phyloP scores from a whole-genome alignment of 1,139 yeast genomes.

The Debaryomycetaceae sp. region DNA sequence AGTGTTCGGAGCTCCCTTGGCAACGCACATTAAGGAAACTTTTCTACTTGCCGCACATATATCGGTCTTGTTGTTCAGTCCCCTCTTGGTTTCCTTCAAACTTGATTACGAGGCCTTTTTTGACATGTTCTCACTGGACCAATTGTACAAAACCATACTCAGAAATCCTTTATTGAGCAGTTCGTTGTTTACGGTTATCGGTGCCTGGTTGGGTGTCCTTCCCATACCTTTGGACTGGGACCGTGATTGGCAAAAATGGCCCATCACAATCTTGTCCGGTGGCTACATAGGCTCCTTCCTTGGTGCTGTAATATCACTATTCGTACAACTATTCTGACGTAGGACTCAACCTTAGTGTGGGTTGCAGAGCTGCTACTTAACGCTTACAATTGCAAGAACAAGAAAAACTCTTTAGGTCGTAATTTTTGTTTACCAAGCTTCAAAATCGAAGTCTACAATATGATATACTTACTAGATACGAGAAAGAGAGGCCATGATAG shows the following conservation, averaged over 20 bases:
- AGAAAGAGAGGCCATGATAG: no score
- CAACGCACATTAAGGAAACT: conserved; percentile 55
- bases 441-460: no score
- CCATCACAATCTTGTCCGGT: conserved; percentile 85
- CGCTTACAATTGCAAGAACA: no score
- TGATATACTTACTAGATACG: no score
- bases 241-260: conserved; percentile 96
- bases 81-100: conserved; percentile 59
- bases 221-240: conserved; percentile 99
- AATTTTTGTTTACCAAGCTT: no score
- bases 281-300: conserved; percentile 66
- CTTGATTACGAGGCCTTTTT: conserved; percentile 42
- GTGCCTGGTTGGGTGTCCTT: conserved; percentile 90
- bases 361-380: no score
- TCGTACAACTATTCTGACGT: background rate
- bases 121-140: conserved; percentile 20
- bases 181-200: conserved; percentile 54
- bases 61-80: conserved; percentile 58
- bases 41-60: conserved; percentile 63
- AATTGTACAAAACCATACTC: conserved; percentile 21
- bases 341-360: no score
- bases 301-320: conserved; percentile 39
- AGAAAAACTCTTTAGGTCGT: no score
- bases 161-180: conserved; percentile 37
- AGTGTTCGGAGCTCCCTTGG: conserved; percentile 85